phyloP scores from a whole-genome alignment of 192 early-diverging fungal genomes.

The Nowakowskiella sp. region DNA sequence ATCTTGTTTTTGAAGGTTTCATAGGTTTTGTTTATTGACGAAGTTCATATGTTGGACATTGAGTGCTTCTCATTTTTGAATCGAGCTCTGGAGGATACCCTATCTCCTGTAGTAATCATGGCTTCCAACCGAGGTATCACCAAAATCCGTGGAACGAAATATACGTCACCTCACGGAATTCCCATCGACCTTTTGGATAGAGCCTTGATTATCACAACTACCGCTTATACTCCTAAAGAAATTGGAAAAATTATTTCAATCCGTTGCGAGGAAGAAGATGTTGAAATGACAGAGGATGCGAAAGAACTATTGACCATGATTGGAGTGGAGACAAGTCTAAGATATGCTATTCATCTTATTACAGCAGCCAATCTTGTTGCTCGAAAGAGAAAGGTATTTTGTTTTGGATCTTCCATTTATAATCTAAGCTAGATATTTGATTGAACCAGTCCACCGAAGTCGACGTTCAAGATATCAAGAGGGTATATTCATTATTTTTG shows the following conservation, averaged over 20 bases:
- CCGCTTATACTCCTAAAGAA: slow-evolving; percentile 76
- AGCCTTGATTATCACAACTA: slow-evolving; percentile 86
- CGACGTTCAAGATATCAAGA: slow-evolving; percentile 88
- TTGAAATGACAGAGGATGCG: slow-evolving; percentile 94
- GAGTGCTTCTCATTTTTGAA: slow-evolving; percentile 99
- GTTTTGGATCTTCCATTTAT: slow-evolving; percentile 12
- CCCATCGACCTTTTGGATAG: slow-evolving; percentile 97
- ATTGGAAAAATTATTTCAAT: slow-evolving; percentile 85
- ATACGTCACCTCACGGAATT: slow-evolving; percentile 92
- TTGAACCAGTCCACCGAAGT: slow-evolving; percentile 63
- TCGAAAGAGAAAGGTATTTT: slow-evolving; percentile 69
- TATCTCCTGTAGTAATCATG: slow-evolving; percentile 98
- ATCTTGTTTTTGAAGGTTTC: background rate
- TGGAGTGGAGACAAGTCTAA: slow-evolving; percentile 85
- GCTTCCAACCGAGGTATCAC: slow-evolving; percentile 97
- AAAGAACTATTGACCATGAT: slow-evolving; percentile 85
- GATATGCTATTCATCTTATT: slow-evolving; percentile 96
- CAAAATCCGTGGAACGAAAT: slow-evolving; percentile 91
- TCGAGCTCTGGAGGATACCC: slow-evolving; percentile 88
- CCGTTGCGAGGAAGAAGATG: slow-evolving; percentile 70
- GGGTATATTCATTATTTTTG: slow-evolving; percentile 90
- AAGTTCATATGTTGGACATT: slow-evolving; percentile 99
- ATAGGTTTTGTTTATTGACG: slow-evolving; percentile 91
- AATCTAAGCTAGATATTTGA: slow-evolving; percentile 4
- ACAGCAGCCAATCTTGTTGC: slow-evolving; percentile 88